Evolutionary conservation across 1,139 yeast genomes (phyloP).

Genomic region (Candida frijolesensis): DNA sequence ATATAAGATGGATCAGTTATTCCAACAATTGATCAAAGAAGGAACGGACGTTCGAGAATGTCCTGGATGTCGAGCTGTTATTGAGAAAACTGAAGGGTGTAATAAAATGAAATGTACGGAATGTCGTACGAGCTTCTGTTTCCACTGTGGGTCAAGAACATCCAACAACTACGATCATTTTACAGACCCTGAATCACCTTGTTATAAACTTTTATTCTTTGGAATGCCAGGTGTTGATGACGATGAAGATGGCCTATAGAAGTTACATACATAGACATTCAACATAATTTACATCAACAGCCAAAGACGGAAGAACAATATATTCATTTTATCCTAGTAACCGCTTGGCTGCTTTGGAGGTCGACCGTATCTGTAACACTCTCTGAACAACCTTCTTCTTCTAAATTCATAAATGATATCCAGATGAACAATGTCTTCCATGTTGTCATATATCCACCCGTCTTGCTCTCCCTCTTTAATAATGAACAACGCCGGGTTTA

Average conservation of each 20-base stretch:
- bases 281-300: neutral
- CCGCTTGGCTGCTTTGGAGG: conserved; percentile 13
- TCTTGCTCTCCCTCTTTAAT: conserved; percentile 43
- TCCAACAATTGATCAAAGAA: conserved; percentile 46
- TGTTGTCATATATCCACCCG: conserved; percentile 46
- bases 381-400: conserved; percentile 55
- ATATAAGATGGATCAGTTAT: conserved; percentile 49
- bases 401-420: conserved; percentile 44
- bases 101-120: conserved; percentile 64
- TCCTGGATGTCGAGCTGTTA: conserved; percentile 56
- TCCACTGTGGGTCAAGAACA: conserved; percentile 52
- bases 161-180: conserved; percentile 59
- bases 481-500: conserved; percentile 24
- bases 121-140: conserved; percentile 57
- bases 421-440: conserved; percentile 23
- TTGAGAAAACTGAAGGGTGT: conserved; percentile 68
- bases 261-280: neutral
- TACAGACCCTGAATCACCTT: conserved; percentile 40
- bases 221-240: conserved; percentile 50
- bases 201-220: conserved; percentile 57
- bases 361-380: conserved; percentile 46
- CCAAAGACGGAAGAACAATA: neutral
- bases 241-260: conserved; percentile 11
- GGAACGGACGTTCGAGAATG: conserved; percentile 49
- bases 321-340: neutral